Evolutionary conservation across 2,329 filamentous ascomycete genomes (phyloP), one percentile per base, ranked within the genome.

Genomic region (Zasmidium cellare): DNA sequence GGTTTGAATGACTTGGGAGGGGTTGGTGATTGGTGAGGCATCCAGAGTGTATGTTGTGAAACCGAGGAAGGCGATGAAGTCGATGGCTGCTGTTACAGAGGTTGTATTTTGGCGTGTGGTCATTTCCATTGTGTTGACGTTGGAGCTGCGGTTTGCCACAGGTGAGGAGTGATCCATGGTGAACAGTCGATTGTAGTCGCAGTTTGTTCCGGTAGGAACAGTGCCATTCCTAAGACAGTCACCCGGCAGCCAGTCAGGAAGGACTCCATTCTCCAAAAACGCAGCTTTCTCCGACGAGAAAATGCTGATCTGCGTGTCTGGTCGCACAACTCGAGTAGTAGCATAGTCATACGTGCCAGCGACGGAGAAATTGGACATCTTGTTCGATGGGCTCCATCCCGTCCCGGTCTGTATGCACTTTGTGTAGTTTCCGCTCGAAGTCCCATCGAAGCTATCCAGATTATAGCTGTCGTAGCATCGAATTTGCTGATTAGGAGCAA

Each of bases 41-140:
- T 69, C 64, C 19, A 68, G 38, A 3, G 54, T 51, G 53, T 69
- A 70, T 3, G 54, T 63, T 6, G 66, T 60, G 50, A 67, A 67
- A 25, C 48, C 55, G 3, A 56, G 50, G 45, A 57, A 58, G 3
- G 60, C 53, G 2, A 56, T 53, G 23, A 57, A 58, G 45, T 63
- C 61, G 23, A 60, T 20, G 7, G 51, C 38, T 14, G 61, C 20
- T 1, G 53, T 31, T 11, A 23, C 31, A 12, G 48, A 47, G 3
- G 47, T 16, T 9, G n/a, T 18, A 19, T 35, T 48, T 3, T 56
- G 22, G 19, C 51, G 22, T 9, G 22, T 38, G 20, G 16, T 23
- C 24, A 58, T 53, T 22, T 63, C 51, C 9, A 60, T 59, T 9
- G 60, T 63, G 31, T 38, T 56, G 7, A 56, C 50, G 19, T 53